Evolutionary conservation across 1,284 basidiomycete species (phyloP).

Genomic region (Kalmanozyma brasiliensis): DNA sequence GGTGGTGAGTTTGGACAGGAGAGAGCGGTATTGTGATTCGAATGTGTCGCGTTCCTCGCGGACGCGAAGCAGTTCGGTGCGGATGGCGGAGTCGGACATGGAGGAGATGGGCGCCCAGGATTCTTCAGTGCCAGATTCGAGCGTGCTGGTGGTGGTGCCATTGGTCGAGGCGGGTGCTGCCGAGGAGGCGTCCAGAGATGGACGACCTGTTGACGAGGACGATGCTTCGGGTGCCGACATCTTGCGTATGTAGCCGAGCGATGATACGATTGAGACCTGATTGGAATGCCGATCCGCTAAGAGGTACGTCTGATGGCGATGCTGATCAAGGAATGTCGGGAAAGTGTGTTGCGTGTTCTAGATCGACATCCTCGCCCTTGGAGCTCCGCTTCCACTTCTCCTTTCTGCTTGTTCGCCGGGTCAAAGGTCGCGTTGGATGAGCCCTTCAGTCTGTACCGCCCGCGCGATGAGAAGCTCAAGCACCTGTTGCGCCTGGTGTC

Average conservation of each 20-base stretch:
- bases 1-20: slow-evolving; percentile 86
- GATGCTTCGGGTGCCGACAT: slow-evolving; percentile 9
- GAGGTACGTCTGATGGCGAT: too few species aligned
- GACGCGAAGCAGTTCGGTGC: slow-evolving; percentile 37
- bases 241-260: neutral
- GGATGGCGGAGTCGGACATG: slow-evolving; percentile 17
- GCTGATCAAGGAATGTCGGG: too few species aligned
- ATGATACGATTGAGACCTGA: too few species aligned
- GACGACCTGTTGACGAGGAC: slow-evolving; percentile 1
- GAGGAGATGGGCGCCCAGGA: slow-evolving; percentile 8
- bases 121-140: slow-evolving; percentile 4
- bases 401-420: too few species aligned
- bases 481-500: too few species aligned
- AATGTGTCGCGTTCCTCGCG: slow-evolving; percentile 84
- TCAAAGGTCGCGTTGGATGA: too few species aligned
- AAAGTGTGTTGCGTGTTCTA: too few species aligned
- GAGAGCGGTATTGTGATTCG: slow-evolving; percentile 83
- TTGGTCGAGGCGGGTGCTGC: slow-evolving; percentile 3
- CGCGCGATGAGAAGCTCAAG: too few species aligned
- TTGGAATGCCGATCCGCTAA: neutral
- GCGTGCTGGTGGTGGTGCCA: slow-evolving; percentile 2
- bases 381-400: too few species aligned
- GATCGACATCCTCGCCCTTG: too few species aligned
- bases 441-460: too few species aligned
- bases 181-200: slow-evolving; percentile 12